Evolutionary conservation across 345 rosid species (phyloP).

Genomic region (Tarenaya hassleriana): DNA sequence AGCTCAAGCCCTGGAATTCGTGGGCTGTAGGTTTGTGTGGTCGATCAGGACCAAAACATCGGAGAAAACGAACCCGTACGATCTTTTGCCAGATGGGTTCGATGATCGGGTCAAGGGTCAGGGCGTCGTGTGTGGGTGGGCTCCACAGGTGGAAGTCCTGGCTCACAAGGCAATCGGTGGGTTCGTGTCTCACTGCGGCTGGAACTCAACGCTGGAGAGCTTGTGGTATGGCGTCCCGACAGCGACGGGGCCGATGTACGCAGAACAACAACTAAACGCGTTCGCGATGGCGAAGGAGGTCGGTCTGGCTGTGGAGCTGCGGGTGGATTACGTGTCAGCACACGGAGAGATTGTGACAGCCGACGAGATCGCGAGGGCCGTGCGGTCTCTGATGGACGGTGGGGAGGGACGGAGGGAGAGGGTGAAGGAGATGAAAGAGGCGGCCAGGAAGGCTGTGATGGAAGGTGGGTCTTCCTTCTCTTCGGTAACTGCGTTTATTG

Average conservation of each 20-base stretch:
- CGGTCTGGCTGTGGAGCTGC: constrained; percentile 32
- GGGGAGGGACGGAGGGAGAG: constrained; percentile 21
- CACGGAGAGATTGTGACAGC: constrained; percentile 25
- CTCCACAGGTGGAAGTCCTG: constrained; percentile 35
- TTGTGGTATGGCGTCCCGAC: constrained; percentile 44
- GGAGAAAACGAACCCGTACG: constrained; percentile 20
- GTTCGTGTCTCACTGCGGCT: constrained; percentile 47
- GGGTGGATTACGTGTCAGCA: constrained; percentile 30
- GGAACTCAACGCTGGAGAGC: constrained; percentile 49
- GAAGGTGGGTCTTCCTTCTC: constrained; percentile 38
- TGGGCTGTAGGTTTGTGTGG: constrained; percentile 35
- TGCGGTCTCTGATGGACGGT: constrained; percentile 29
- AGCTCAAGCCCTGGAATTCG: constrained; percentile 34
- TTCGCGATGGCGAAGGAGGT: constrained; percentile 39
- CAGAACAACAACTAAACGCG: constrained; percentile 50
- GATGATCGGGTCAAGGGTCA: constrained; percentile 20
- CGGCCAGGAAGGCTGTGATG: constrained; percentile 25
- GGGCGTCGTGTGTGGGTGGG: constrained; percentile 38
- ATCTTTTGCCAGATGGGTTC: constrained; percentile 33
- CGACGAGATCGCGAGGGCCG: constrained; percentile 34
- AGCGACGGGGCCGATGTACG: constrained; percentile 43
- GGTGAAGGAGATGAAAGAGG: constrained; percentile 28
- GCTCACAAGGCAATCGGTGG: constrained; percentile 34
- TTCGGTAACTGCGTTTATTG: constrained; percentile 23
- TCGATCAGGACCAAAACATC: constrained; percentile 22